Conservation (phyloP, 805 yeast genomes). For the Metschnikowia chrysomelidarum region DNA sequence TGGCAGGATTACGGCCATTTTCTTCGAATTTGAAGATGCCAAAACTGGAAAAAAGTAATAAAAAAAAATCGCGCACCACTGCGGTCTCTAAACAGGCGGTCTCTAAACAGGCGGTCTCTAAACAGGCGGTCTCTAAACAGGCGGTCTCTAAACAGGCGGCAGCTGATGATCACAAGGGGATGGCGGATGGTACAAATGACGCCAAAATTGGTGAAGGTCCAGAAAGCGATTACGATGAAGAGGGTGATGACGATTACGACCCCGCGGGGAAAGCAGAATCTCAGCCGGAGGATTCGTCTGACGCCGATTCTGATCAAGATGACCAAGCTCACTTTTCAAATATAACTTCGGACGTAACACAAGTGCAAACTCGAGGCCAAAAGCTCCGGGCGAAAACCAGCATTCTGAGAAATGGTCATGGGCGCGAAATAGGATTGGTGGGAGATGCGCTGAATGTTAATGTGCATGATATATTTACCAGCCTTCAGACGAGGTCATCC, state of each 20-base stretch:
- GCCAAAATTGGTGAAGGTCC: not conserved
- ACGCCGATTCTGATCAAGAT: slow-evolving; percentile 22
- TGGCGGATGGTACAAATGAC: not conserved
- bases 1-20: no score
- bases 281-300: slow-evolving; percentile 10
- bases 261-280: slow-evolving; percentile 32
- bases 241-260: slow-evolving; percentile 57
- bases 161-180: no score
- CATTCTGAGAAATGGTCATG: slow-evolving; percentile 1
- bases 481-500: slow-evolving; percentile 10
- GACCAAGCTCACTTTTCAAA: slow-evolving; percentile 39
- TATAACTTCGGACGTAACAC: slow-evolving; percentile 53
- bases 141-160: no score
- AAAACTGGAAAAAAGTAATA: no score
- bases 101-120: no score
- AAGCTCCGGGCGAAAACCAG: slow-evolving; percentile 3
- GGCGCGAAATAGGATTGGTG: slow-evolving; percentile 11
- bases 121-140: no score
- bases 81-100: no score
- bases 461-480: slow-evolving; percentile 32
- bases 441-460: slow-evolving; percentile 25
- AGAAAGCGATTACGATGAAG: slow-evolving; percentile 51
- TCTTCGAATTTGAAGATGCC: no score
- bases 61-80: no score
- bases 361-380: slow-evolving; percentile 69